Evolutionary conservation across 2,329 filamentous ascomycete genomes (phyloP), one percentile per base, ranked within the genome.

Genomic region (Aspergillus clavatus): DNA sequence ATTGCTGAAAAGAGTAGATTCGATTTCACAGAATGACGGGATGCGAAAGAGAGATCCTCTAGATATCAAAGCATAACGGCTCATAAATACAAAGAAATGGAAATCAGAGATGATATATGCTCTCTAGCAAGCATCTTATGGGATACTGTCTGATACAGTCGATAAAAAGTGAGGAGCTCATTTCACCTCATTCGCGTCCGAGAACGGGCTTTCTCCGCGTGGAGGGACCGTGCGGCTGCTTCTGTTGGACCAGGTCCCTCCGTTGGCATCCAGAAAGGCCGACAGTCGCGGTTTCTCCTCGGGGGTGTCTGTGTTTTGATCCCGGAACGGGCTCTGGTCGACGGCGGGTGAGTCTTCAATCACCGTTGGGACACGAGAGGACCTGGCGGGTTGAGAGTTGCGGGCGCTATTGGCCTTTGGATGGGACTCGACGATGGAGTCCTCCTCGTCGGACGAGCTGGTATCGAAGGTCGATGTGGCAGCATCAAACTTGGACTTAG

Each of bases 101-200:
- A 46, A 27, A 28, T 14, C 46, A 46, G 29, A 40, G 27, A 40
- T 11, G 12, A 6, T 14, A 37, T 29, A 44, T 26, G 10, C n/a
- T n/a, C n/a, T n/a, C n/a, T n/a, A n/a, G n/a, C n/a, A n/a, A n/a
- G n/a, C n/a, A n/a, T n/a, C n/a, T 37, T 43, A 46, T 43, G 40
- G 38, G 45, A n/a, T 45, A 36, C 5, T 21, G 21, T 4, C 29
- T 40, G 38, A 43, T 40, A 43, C 36, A 31, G 35, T 42, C 44
- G 31, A 36, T 39, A 26, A 27, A 38, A 36, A 46, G 43, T 26
- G 33, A n/a, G n/a, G n/a, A n/a, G n/a, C 42, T 62, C 45, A 65
- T 65, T 65, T 63, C 35, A 72, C 60, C 55, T 72, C 70, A 51
- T 72, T 69, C 14, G 60, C 61, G 47, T 73, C 70, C 12, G 68